phyloP scores from a whole-genome alignment of 2,329 filamentous ascomycete genomes.

The Sarocladium brachiariae region DNA sequence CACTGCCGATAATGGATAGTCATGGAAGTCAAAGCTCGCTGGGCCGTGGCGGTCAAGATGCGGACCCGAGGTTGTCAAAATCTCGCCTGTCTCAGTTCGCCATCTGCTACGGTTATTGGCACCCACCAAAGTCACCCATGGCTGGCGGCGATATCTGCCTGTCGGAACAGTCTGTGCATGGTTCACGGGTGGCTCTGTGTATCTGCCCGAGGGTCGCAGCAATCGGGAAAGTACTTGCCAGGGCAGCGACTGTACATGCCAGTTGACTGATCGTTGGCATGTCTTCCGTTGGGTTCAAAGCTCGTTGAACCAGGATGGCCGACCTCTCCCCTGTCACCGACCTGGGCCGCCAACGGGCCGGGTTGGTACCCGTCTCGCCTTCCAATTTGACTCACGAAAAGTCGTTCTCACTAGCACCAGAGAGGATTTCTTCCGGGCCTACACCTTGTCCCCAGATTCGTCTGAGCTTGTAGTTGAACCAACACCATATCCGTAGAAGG shows the following conservation, averaged over 20 bases:
- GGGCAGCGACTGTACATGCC: too few species aligned
- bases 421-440: constrained; percentile 5
- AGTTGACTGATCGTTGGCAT: too few species aligned
- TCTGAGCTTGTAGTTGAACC: neutral
- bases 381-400: constrained; percentile 7
- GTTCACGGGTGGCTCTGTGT: neutral
- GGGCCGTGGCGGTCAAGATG: neutral
- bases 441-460: neutral
- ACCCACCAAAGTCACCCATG: neutral
- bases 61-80: neutral
- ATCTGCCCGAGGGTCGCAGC: neutral
- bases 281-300: too few species aligned
- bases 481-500: neutral
- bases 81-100: constrained; percentile 1
- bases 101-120: neutral
- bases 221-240: constrained; percentile 3
- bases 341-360: constrained; percentile 7
- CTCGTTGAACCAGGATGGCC: constrained; percentile 1
- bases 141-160: neutral
- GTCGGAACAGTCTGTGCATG: neutral
- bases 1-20: neutral
- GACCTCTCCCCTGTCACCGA: constrained; percentile 2
- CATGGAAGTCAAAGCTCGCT: neutral
- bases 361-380: constrained; percentile 9
- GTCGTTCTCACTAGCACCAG: constrained; percentile 3